phyloP scores from a whole-genome alignment of 2,329 filamentous ascomycete species.

The Aspergillus quadricinctus region DNA sequence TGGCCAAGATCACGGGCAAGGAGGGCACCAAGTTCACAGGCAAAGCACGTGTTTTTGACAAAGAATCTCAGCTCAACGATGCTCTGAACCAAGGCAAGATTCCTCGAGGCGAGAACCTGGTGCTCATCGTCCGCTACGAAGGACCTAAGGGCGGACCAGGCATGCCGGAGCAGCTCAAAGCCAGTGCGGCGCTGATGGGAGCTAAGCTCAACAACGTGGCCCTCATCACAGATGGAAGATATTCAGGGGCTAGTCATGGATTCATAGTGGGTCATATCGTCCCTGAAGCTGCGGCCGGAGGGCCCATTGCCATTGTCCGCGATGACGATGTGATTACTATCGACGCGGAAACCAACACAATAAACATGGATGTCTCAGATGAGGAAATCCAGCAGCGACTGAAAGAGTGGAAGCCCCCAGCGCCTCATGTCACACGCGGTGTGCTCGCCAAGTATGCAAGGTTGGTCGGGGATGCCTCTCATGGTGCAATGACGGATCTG shows the following conservation, averaged over 20 bases:
- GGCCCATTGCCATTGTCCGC: constrained; percentile 76
- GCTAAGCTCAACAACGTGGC: constrained; percentile 83
- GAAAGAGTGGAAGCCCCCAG: constrained; percentile 66
- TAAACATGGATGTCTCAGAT: constrained; percentile 67
- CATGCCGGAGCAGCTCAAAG: constrained; percentile 92
- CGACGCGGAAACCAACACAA: constrained; percentile 69
- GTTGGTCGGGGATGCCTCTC: constrained; percentile 84
- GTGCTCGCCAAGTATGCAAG: constrained; percentile 85
- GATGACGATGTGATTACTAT: constrained; percentile 84
- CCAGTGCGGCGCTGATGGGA: constrained; percentile 87
- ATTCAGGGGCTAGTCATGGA: constrained; percentile 81
- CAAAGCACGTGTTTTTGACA: constrained; percentile 77
- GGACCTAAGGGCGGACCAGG: constrained; percentile 89
- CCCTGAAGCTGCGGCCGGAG: constrained; percentile 83
- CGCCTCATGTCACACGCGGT: constrained; percentile 70
- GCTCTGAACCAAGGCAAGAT: constrained; percentile 70
- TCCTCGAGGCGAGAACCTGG: constrained; percentile 72
- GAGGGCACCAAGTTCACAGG: constrained; percentile 81
- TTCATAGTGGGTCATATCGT: constrained; percentile 93
- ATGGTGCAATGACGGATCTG: constrained; percentile 83
- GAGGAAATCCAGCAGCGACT: constrained; percentile 65
- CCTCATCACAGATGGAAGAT: constrained; percentile 86
- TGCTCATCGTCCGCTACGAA: constrained; percentile 88
- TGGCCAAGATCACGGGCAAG: constrained; percentile 95
- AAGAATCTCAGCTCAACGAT: constrained; percentile 71